Percentiles rank a stretch among this genome's conserved stretches.
Evolutionary conservation across 768 basidiomycete species (phyloP).

Genomic region (Galerina sulciceps): DNA sequence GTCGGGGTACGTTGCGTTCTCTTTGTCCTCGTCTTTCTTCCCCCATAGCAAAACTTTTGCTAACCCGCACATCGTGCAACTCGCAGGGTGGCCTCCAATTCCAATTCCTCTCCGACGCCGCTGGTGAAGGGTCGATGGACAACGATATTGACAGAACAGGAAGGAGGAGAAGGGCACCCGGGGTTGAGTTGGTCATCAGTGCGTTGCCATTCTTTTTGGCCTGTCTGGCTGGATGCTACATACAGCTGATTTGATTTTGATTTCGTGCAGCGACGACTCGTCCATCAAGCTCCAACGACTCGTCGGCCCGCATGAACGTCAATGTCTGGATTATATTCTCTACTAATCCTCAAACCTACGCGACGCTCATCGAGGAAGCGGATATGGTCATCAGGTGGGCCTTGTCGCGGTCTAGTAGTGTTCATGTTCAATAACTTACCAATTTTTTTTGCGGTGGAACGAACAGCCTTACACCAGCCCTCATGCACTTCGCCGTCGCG

Average conservation of each 20-base stretch:
- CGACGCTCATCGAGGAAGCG: conserved; percentile 56
- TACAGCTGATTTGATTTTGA: not conserved
- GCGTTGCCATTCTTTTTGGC: too few relatives aligned
- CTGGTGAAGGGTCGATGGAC: too few relatives aligned
- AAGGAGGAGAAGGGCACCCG: conserved; percentile 44
- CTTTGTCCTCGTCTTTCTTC: not conserved
- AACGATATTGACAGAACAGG: too few relatives aligned
- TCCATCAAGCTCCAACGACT: too few relatives aligned
- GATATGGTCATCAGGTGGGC: conserved; percentile 92
- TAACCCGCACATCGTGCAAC: not conserved
- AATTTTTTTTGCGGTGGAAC: not conserved
- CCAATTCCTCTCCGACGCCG: too few relatives aligned
- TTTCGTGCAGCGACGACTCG: conserved; percentile 82
- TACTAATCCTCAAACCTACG: conserved; percentile 46
- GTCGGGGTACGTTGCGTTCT: conserved; percentile 61
- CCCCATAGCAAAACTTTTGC: not conserved
- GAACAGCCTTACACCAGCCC: conserved; percentile 76
- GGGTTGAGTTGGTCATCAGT: conserved; percentile 84
- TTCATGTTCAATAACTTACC: not conserved
- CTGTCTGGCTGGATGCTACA: conserved; percentile 10
- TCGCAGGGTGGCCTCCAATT: conserved; percentile 91
- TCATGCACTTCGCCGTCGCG: conserved; percentile 74
- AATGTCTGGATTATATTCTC: conserved; percentile 65
- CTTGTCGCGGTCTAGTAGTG: not conserved
- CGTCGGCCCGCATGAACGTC: conserved; percentile 49